phyloP scores from a whole-genome alignment of 208 protist genomes.

The Acanthamoeba divionensis region DNA sequence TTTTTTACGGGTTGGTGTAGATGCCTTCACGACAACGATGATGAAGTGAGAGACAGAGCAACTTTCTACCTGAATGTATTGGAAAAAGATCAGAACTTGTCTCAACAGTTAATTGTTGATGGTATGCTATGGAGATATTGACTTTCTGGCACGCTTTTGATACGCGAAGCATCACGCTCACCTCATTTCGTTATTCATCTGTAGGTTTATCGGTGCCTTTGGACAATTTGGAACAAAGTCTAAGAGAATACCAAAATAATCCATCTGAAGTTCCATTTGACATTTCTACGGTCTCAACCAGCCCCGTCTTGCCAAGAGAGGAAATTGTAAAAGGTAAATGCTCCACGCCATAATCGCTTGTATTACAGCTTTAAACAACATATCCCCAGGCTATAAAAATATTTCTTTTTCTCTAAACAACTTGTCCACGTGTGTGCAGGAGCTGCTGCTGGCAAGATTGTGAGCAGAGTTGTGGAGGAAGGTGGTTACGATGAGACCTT shows the following conservation, averaged over 20 bases:
- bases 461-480: neutral
- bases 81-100: constrained; percentile 77
- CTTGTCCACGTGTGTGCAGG: neutral
- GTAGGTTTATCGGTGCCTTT: constrained; percentile 40
- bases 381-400: neutral
- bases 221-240: constrained; percentile 54
- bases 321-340: neutral
- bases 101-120: neutral
- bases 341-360: neutral
- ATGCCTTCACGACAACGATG: constrained; percentile 93
- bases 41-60: constrained; percentile 97
- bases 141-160: neutral
- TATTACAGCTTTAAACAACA: neutral
- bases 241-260: constrained; percentile 54
- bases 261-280: constrained; percentile 46
- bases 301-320: neutral
- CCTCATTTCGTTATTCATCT: neutral
- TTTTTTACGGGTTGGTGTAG: constrained; percentile 53
- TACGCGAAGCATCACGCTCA: neutral
- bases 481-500: constrained; percentile 53
- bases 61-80: constrained; percentile 90
- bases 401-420: neutral
- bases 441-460: neutral
- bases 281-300: constrained; percentile 27
- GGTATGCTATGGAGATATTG: neutral